phyloP scores from a whole-genome alignment of 1,139 yeast species.

The Hyphopichia pseudoburtonii region DNA sequence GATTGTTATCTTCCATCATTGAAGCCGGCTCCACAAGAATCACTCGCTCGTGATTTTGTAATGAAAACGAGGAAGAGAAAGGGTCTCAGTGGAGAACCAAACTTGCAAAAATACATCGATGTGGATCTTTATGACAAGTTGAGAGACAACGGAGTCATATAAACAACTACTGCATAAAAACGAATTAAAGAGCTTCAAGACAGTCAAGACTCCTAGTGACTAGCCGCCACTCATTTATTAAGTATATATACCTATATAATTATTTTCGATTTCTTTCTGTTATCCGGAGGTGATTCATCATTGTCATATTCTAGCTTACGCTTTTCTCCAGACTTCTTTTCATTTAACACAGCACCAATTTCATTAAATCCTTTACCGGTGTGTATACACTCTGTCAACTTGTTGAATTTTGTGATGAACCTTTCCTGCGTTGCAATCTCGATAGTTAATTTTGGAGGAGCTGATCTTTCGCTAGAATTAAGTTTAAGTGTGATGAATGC shows the following conservation, averaged over 20 bases:
- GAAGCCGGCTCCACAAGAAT: slow-evolving; percentile 68
- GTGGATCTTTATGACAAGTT: slow-evolving; percentile 55
- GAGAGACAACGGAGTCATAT: slow-evolving; percentile 46
- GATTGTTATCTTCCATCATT: slow-evolving; percentile 64
- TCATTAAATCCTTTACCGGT: slow-evolving; percentile 22
- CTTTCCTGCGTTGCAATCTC: slow-evolving; percentile 26
- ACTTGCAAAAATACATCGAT: slow-evolving; percentile 69
- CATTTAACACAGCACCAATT: neutral
- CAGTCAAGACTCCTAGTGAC: too few species aligned
- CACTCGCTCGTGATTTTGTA: slow-evolving; percentile 85
- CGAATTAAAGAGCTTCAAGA: too few species aligned
- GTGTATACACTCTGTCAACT: slow-evolving; percentile 24
- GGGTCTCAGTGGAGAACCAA: slow-evolving; percentile 81
- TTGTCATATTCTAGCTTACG: slow-evolving; percentile 1
- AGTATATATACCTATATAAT: slow-evolving; percentile 6
- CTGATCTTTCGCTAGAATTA: slow-evolving; percentile 16
- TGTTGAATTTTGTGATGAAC: slow-evolving; percentile 33
- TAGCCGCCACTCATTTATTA: neutral
- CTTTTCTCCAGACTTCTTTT: neutral
- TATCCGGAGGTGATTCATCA: slow-evolving; percentile 1
- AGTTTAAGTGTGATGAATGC: slow-evolving; percentile 27
- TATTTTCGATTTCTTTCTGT: slow-evolving; percentile 1
- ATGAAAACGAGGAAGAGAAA: slow-evolving; percentile 86
- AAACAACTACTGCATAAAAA: too few species aligned
- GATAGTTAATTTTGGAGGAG: slow-evolving; percentile 24